Conservation (phyloP, 371 early-diverging fungal species). For the Encephalitozoon romaleae region DNA sequence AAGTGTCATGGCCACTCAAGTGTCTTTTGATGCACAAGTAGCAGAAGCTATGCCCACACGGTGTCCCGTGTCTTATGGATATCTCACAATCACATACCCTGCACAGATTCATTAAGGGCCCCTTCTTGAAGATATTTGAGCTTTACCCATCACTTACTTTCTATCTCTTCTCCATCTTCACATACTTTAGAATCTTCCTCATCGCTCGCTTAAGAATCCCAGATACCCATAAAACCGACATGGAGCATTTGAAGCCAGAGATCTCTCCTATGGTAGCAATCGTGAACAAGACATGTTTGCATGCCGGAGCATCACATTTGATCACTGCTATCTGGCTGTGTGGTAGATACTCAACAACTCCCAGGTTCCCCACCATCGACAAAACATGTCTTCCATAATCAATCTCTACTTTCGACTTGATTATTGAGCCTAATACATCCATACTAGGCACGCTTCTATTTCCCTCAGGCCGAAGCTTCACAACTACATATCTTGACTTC, state of each 20-base stretch:
- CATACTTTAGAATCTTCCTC: conserved; percentile 6
- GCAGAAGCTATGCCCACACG: conserved; percentile 29
- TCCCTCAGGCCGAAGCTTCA: background rate
- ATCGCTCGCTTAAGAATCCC: conserved; percentile 7
- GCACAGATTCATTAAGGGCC: conserved; percentile 8
- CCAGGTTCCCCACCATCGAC: background rate
- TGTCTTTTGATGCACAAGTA: conserved; percentile 36
- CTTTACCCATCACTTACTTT: background rate
- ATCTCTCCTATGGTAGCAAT: background rate
- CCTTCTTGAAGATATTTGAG: background rate
- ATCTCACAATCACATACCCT: conserved; percentile 16
- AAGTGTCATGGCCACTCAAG: conserved; percentile 1
- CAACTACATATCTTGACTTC: background rate
- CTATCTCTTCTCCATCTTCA: background rate
- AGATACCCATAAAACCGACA: background rate
- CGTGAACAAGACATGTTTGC: background rate
- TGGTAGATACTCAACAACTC: background rate
- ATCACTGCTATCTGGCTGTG: background rate
- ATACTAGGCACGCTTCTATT: background rate
- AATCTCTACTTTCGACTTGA: background rate
- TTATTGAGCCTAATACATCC: background rate
- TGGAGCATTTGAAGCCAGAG: background rate
- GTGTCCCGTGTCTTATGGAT: background rate
- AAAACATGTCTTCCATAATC: background rate
- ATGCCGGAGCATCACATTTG: background rate